Percentiles rank a stretch among this genome's conserved stretches.
Conservation (phyloP, 805 yeast species). For the Tetrapisispora phaffii region DNA sequence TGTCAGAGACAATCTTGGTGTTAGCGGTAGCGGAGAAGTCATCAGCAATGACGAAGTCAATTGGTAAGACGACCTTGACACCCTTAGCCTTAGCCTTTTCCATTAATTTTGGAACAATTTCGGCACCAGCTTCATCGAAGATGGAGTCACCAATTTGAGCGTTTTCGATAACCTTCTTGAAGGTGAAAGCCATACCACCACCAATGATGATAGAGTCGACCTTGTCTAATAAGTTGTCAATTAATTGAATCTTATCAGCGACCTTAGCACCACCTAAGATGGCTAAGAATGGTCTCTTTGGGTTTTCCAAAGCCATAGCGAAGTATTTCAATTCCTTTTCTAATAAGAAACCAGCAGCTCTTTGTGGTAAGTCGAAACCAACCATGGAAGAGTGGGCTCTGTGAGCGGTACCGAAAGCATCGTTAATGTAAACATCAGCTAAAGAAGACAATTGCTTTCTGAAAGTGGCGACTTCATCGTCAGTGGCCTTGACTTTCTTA, state of each 20-base stretch:
- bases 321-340: slow-evolving; percentile 95
- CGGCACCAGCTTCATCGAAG: slow-evolving; percentile 89
- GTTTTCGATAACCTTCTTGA: slow-evolving; percentile 83
- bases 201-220: slow-evolving; percentile 91
- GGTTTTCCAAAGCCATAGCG: slow-evolving; percentile 97
- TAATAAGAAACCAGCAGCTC: slow-evolving; percentile 98
- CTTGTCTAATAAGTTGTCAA: slow-evolving; percentile 93
- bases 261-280: slow-evolving; percentile 99
- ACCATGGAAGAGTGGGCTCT: slow-evolving; percentile 99
- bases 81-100: slow-evolving; percentile 94
- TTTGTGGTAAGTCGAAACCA: slow-evolving; percentile 88
- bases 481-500: slow-evolving; percentile 84
- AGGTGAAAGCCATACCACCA: slow-evolving; percentile 99
- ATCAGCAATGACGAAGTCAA: slow-evolving; percentile 94
- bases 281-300: slow-evolving; percentile 96
- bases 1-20: slow-evolving; percentile 74
- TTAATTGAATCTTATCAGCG: slow-evolving; percentile 95
- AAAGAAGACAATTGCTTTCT: slow-evolving; percentile 81
- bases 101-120: slow-evolving; percentile 82
- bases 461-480: slow-evolving; percentile 75
- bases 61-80: slow-evolving; percentile 89
- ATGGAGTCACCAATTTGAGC: slow-evolving; percentile 87
- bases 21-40: slow-evolving; percentile 86
- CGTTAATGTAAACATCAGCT: slow-evolving; percentile 96
- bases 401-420: slow-evolving; percentile 99